Evolutionary conservation across 1,284 basidiomycete species (phyloP), one percentile per base, ranked within the genome.

Genomic region (Cutaneotrichosporon sp.): DNA sequence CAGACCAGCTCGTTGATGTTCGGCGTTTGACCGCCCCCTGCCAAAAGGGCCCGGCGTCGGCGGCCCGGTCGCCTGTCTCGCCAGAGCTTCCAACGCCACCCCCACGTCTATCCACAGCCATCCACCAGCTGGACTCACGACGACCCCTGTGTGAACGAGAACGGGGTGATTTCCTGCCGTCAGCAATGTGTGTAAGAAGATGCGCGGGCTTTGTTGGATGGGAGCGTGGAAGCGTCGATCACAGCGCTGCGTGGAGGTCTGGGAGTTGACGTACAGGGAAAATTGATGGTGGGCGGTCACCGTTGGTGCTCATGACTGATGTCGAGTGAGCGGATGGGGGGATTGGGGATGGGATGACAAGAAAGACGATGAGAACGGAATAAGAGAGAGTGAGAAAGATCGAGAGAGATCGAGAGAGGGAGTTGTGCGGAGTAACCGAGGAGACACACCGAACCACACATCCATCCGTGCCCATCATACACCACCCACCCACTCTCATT

Each of bases 101-200:
- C 38, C 38, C n/a, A 6, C 38, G 8, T 18, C 38, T 1, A 18
- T 18, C 22, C 22, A 24, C 25, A 14, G 3, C 18, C 45, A 13
- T 16, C 34, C n/a, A 45, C 22, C 43, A 24, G 11, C 45, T 47
- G 10, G 45, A 50, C 51, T 53, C 34, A 53, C 51, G 33, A 36
- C 4, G 33, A 36, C 14, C 51, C 51, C 22, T 53, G 51, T 18
- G 51, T 53, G 16, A 53, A 53, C 2, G 51, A 53, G 51, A 53
- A 53, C 10, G 51, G 51, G 51, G 51, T 53, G 33, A 53, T 53
- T n/a, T 34, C 33, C 51, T 53, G 51, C 42, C 24, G 51, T 53
- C 51, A 53, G 33, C 51, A n/a, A 34, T 4, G 33, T n/a, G 27
- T 29, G n/a, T n/a, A n/a, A n/a, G n/a, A n/a, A n/a, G n/a, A n/a